phyloP scores from a whole-genome alignment of 1,284 basidiomycete species.

The Waitea zeae region DNA sequence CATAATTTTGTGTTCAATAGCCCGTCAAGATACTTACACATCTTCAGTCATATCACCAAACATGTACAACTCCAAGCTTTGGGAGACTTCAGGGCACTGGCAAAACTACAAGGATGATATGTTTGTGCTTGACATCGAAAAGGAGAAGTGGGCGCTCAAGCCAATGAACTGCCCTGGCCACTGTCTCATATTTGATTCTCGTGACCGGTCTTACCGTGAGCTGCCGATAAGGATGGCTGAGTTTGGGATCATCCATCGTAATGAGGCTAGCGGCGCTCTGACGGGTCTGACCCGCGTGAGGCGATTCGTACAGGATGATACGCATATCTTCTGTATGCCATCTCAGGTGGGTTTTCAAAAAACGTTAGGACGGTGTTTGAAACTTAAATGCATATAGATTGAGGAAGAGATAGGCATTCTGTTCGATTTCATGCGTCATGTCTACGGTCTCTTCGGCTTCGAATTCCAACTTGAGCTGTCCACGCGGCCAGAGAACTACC shows the following conservation, averaged over 20 bases:
- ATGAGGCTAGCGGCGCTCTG: constrained; percentile 91
- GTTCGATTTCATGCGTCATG: constrained; percentile 90
- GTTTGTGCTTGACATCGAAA: constrained; percentile 90
- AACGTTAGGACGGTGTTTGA: not conserved
- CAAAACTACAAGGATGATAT: constrained; percentile 96
- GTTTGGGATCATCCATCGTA: constrained; percentile 95
- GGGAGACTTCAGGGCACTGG: constrained; percentile 99
- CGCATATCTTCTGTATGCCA: constrained; percentile 95
- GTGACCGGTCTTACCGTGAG: constrained; percentile 91
- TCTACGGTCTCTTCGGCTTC: constrained; percentile 96
- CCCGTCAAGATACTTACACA: not conserved
- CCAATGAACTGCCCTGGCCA: constrained; percentile 99
- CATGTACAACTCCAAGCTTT: constrained; percentile 93
- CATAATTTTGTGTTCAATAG: constrained; percentile 4
- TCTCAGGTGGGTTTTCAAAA: constrained; percentile 41
- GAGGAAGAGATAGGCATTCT: constrained; percentile 75
- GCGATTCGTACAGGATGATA: constrained; percentile 95
- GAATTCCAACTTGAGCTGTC: constrained; percentile 93
- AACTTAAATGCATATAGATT: constrained; percentile 30
- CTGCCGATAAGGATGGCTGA: constrained; percentile 95
- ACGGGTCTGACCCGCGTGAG: constrained; percentile 90
- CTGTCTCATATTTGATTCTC: constrained; percentile 89
- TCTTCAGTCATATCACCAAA: constrained; percentile 88
- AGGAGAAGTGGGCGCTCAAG: constrained; percentile 88
- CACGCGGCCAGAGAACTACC: constrained; percentile 89